Evolutionary conservation across 805 yeast species (phyloP), one percentile per base, ranked within the genome.

Genomic region (Vanderwaltozyma yarrowii): DNA sequence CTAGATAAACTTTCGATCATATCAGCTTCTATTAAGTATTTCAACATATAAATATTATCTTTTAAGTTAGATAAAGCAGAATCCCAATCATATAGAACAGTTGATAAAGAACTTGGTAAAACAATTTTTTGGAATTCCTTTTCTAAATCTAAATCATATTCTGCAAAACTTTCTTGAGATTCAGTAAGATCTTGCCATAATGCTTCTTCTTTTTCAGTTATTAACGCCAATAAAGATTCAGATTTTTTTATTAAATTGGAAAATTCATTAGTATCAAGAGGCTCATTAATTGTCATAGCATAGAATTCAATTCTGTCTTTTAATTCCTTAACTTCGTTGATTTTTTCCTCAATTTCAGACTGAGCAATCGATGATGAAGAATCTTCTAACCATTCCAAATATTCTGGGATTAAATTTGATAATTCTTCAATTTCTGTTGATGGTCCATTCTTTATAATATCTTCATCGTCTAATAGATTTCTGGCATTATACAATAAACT

Each of bases 311-410:
- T 52, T 35, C 57, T 61, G 14, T 45, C 46, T 32, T 52, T 56
- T 16, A 60, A 44, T 14, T 14, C 17, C n/a, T 37, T 33, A 8
- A 37, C 19, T 7, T 2, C 17, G 3, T 36, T 2, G 5, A 53
- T 45, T 47, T 56, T 70, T 3, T 53, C 51, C 16, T 58, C 54
- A 19, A 76, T 55, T 2, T 63, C 23, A 9, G 23, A 21, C 9
- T 7, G 9, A 7, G 23, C 6, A 6, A 21, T 21, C 9, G 23
- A 21, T 21, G 23, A 21, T 7, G 23, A 21, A 9, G 9, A 7
- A 49, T 73, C 75, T 35, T 85, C 94, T 28, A 86, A 62, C 95
- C 95, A 85, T 42, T 80, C 89, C 33, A 82, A 61, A 19, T 66
- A 60, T 10, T 73, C 76, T 13, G 64, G 40, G 4, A 80, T 72